phyloP scores from a whole-genome alignment of 163 green algal species.

The Volvox carteri region DNA sequence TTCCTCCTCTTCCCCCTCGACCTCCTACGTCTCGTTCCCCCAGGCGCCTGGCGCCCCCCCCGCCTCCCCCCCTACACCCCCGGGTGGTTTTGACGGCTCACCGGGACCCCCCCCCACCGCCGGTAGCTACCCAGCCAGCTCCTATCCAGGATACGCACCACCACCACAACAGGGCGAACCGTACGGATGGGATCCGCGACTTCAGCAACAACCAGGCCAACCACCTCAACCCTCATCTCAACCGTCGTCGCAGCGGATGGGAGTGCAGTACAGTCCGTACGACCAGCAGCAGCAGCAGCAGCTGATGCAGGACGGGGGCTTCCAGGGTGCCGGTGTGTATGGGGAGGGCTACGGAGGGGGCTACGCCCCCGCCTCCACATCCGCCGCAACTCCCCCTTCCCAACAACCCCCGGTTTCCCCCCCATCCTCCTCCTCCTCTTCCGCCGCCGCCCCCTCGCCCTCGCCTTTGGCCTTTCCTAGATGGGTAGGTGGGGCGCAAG shows the following conservation, averaged over 20 bases:
- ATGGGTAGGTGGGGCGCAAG: background rate
- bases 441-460: background rate
- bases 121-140: too few species aligned
- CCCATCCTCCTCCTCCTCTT: background rate
- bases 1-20: background rate
- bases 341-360: background rate
- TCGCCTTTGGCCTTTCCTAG: background rate
- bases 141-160: too few species aligned
- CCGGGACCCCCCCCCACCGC: too few species aligned
- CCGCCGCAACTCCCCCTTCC: background rate
- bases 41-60: background rate
- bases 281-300: constrained; percentile 52
- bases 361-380: background rate
- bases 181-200: background rate
- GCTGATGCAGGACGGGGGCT: background rate
- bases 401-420: background rate
- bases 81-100: too few species aligned
- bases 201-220: constrained; percentile 40
- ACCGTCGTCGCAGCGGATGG: background rate
- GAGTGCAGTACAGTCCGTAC: background rate
- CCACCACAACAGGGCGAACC: background rate
- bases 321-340: background rate
- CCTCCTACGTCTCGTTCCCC: background rate
- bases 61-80: background rate
- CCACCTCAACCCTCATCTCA: constrained; percentile 17